Conservation (phyloP, 2,329 filamentous ascomycete genomes). For the Verticillium dahliae region DNA sequence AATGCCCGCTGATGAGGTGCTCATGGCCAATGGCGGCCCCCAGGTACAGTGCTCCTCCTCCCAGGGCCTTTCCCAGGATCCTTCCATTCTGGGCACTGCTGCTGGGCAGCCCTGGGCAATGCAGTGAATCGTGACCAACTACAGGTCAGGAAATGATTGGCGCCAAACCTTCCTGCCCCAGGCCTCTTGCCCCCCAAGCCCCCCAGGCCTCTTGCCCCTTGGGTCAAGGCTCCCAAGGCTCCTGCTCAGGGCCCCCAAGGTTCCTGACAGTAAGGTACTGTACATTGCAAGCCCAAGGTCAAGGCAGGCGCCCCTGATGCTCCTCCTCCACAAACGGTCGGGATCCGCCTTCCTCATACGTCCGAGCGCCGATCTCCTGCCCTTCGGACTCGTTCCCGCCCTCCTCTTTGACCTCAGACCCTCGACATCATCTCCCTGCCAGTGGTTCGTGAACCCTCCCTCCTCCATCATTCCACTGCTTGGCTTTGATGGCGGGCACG, state of each 20-base stretch:
- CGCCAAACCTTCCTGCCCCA: not conserved
- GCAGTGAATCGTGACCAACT: not conserved
- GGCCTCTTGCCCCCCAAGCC: not conserved
- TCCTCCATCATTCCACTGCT: not conserved
- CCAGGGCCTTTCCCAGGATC: not conserved
- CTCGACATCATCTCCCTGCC: not conserved
- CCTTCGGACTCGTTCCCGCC: not conserved
- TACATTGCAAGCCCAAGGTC: too few species aligned
- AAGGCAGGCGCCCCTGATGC: not conserved
- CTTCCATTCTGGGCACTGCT: not conserved
- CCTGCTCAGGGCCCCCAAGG: too few species aligned
- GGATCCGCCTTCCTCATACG: not conserved
- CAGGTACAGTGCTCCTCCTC: not conserved
- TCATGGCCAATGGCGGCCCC: not conserved
- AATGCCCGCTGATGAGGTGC: not conserved
- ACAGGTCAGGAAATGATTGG: not conserved
- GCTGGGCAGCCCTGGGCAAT: not conserved
- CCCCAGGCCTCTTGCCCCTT: not conserved
- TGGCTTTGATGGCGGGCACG: not conserved
- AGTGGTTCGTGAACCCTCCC: not conserved
- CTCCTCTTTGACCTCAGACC: not conserved
- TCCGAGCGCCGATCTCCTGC: not conserved
- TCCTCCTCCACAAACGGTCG: not conserved
- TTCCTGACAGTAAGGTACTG: too few species aligned
- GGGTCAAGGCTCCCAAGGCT: too few species aligned